phyloP scores from a whole-genome alignment of 2,329 filamentous ascomycete genomes.

The Keithomyces neogunnii region DNA sequence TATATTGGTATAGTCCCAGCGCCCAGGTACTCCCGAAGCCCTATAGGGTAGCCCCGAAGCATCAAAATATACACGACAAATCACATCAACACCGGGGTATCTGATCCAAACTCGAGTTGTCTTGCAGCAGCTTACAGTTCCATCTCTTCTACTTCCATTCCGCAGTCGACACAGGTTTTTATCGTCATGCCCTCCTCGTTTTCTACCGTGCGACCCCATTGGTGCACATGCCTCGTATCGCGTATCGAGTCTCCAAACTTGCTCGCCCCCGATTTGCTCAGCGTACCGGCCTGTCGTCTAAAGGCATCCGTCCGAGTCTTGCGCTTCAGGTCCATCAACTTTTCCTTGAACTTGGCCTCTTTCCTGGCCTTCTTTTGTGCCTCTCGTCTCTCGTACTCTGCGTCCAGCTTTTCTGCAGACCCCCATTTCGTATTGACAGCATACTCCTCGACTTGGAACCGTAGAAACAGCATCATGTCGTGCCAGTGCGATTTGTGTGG shows the following conservation, averaged over 20 bases:
- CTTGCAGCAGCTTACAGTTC: constrained; percentile 39
- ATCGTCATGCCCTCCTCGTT: constrained; percentile 65
- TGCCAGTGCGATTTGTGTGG: constrained; percentile 96
- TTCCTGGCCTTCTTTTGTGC: constrained; percentile 75
- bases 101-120: background rate
- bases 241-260: constrained; percentile 73
- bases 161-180: constrained; percentile 71
- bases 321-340: constrained; percentile 84
- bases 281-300: constrained; percentile 56
- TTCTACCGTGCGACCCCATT: constrained; percentile 68
- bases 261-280: constrained; percentile 42
- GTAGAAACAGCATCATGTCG: constrained; percentile 96
- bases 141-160: constrained; percentile 71
- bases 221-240: constrained; percentile 72
- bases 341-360: constrained; percentile 84
- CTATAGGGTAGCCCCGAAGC: background rate
- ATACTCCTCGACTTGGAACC: constrained; percentile 91
- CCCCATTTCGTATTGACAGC: constrained; percentile 90
- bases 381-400: constrained; percentile 75
- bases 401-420: constrained; percentile 73
- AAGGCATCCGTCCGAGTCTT: constrained; percentile 88
- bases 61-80: background rate
- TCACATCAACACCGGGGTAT: constrained; percentile 2
- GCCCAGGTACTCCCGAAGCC: no score
- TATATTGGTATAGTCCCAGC: no score